Conservation (phyloP, 176 grass and related monocot genomes). For the Melocanna baccifera region DNA sequence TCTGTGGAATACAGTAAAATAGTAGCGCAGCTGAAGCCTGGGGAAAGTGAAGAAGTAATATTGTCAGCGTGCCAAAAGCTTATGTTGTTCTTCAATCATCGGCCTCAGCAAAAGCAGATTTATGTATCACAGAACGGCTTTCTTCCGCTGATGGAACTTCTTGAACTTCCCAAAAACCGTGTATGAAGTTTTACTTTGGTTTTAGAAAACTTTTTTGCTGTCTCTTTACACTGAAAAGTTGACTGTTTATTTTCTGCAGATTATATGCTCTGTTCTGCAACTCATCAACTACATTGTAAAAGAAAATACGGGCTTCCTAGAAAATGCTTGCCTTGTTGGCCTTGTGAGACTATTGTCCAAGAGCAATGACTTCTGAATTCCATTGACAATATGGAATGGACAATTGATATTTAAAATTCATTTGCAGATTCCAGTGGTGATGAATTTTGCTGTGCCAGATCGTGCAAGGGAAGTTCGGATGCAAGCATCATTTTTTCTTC, state of each 20-base stretch:
- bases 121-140: conserved; percentile 93
- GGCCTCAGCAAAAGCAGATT: conserved; percentile 81
- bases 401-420: conserved; percentile 19
- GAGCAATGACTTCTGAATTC: conserved; percentile 27
- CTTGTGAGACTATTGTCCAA: conserved; percentile 58
- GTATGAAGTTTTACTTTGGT: conserved; percentile 52
- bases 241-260: conserved; percentile 45
- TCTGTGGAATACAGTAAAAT: conserved; percentile 99
- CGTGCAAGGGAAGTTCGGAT: conserved; percentile 79
- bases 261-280: conserved; percentile 75
- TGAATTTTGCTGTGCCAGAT: conserved; percentile 73
- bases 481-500: conserved; percentile 89
- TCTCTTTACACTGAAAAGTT: conserved; percentile 23
- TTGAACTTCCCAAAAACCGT: conserved; percentile 84
- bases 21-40: conserved; percentile 75
- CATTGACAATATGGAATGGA: not conserved
- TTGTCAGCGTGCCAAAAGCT: conserved; percentile 87
- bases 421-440: conserved; percentile 86
- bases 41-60: conserved; percentile 90
- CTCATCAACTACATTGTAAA: conserved; percentile 92
- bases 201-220: conserved; percentile 15
- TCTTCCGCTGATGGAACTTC: conserved; percentile 91
- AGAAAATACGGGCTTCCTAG: conserved; percentile 72
- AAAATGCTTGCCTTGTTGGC: conserved; percentile 99
- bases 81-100: conserved; percentile 66